Base-by-base conservation (phyloP, 768 basidiomycete species). In the Tricholoma hemisulphureum region DNA sequence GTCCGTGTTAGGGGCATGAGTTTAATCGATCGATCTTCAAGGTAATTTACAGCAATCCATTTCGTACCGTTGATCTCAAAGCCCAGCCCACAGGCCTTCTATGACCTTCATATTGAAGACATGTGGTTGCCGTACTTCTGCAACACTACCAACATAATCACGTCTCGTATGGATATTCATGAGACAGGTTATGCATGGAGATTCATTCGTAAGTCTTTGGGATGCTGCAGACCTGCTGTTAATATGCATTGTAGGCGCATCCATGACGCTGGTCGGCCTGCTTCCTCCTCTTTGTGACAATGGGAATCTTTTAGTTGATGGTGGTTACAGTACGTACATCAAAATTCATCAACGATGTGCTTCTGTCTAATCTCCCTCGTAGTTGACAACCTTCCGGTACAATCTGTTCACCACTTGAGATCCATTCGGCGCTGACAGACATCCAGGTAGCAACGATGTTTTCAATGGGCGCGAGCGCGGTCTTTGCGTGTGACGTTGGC, bases 101-200 rank as follows among this genome's bases (percentile, higher is more conserved):
- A 94, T 64, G 93, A 93, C 71, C 84, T 95, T 39, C 95, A 98
- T 64, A 93, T 93, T 37, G 91, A 94, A 72, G 95, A 97, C 73
- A 96, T 97, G 91, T 98, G 96, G 97, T 79, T 99, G 6, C 97
- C 96, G 4, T 98, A 86, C 76, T 98, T 96, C 74, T 97, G 95
- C 74, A 98, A 98, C 66, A 93, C 96, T 2, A 96, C 97, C 18
- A 98, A 98, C 65, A 97, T 99, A 70, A 94, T 88, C 53, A 93
- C 91, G 45, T 97, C 94, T 8, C 83, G 87, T 8, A 98, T 98
- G 94, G 95, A 98, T 67, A 88, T 98, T 41, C 97, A 99, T 66
- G 91, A 95, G 64, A 92, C 93, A 11, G 97, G 97, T n/a, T 98
- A 98, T 75, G 96, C 97, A 11, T 99, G 96, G 96, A 81, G 94